Evolutionary conservation across 2,329 filamentous ascomycete genomes (phyloP).

Genomic region (Botryotinia convoluta): DNA sequence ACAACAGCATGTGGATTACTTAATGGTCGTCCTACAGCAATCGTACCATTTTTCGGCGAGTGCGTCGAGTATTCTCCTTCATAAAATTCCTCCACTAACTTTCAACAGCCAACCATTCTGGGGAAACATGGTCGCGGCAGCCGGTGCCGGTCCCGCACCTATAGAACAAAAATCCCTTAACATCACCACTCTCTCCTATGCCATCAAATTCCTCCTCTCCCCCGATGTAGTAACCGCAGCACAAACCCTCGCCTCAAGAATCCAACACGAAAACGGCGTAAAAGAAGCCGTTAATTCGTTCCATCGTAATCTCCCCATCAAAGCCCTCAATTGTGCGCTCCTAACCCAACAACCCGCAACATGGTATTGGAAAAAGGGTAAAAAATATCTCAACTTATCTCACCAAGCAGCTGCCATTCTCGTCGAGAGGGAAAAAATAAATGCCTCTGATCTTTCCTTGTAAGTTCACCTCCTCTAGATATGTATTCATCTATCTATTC

Average conservation of each 20-base stretch:
- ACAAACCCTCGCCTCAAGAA: conserved; percentile 56
- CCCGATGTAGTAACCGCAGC: conserved; percentile 58
- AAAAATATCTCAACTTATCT: conserved; percentile 58
- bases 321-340: conserved; percentile 59
- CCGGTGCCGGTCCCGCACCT: conserved; percentile 63
- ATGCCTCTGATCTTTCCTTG: conserved; percentile 27
- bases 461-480: conserved; percentile 17
- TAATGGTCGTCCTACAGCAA: conserved; percentile 66
- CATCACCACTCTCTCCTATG: conserved; percentile 61
- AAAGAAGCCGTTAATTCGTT: conserved; percentile 56
- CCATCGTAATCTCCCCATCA: conserved; percentile 58
- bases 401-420: conserved; percentile 62
- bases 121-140: conserved; percentile 65
- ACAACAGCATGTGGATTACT: conserved; percentile 70
- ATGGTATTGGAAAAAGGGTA: conserved; percentile 42
- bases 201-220: conserved; percentile 64
- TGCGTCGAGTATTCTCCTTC: background rate
- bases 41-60: conserved; percentile 69
- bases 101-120: conserved; percentile 61
- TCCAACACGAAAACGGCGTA: conserved; percentile 57
- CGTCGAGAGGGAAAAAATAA: conserved; percentile 47
- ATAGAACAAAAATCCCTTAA: conserved; percentile 67
- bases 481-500: background rate
- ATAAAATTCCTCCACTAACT: background rate
- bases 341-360: conserved; percentile 48